phyloP scores from a whole-genome alignment of 2,329 filamentous ascomycete species.

The Neopestalotiopsis rosae region DNA sequence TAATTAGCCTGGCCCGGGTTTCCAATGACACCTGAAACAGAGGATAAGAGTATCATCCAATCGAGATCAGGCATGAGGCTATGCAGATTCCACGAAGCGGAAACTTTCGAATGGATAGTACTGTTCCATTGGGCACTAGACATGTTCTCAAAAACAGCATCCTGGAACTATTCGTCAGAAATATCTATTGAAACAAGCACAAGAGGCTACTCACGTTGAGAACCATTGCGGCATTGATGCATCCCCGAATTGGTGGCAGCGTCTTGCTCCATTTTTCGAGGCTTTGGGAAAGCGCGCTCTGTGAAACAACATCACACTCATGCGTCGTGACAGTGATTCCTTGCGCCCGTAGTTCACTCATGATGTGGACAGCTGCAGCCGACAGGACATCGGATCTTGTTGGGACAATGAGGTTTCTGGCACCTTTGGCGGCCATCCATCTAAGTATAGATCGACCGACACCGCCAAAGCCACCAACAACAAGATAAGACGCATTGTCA shows the following conservation, averaged over 20 bases:
- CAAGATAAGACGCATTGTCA: constrained; percentile 50
- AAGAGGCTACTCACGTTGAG: constrained; percentile 22
- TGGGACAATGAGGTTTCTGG: constrained; percentile 49
- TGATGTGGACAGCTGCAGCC: constrained; percentile 21
- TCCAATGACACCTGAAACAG: constrained; percentile 30
- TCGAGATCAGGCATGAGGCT: constrained; percentile 28
- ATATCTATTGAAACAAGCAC: background rate
- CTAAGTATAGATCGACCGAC: constrained; percentile 54
- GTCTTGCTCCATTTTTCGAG: constrained; percentile 25
- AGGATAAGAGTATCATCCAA: constrained; percentile 36
- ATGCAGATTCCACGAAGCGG: constrained; percentile 29
- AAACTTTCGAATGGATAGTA: constrained; percentile 30
- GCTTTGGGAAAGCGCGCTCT: background rate
- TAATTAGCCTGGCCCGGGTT: constrained; percentile 32
- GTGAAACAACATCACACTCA: background rate
- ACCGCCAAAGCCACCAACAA: constrained; percentile 59
- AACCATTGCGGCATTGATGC: constrained; percentile 51
- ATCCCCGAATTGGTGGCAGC: constrained; percentile 42
- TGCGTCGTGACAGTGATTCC: background rate
- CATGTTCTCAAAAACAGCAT: constrained; percentile 35
- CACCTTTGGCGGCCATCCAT: constrained; percentile 56
- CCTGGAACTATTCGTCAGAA: constrained; percentile 13
- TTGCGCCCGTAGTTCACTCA: background rate
- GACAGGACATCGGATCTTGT: constrained; percentile 29
- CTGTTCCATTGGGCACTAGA: constrained; percentile 30